These are phyloP conservation scores for Aspergillus melleus DNA, from an alignment of 2,329 filamentous ascomycete species.

Conservation along the genomic window DNA sequence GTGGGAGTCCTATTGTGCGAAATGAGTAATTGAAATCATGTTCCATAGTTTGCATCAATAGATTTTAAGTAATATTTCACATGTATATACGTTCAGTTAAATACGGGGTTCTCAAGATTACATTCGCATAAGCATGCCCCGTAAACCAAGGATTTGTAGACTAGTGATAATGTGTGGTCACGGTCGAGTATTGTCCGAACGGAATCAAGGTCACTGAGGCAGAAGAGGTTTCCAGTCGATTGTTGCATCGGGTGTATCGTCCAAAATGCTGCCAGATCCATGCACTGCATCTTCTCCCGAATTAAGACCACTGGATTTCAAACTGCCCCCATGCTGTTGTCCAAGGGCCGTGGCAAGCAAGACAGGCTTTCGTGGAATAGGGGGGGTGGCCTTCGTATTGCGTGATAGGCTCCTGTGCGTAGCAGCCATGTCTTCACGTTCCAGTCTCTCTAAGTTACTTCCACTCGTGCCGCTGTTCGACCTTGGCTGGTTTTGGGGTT, in stretches of 20 bases:
- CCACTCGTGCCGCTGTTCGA: neutral
- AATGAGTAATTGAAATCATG: constrained; percentile 6
- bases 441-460: neutral
- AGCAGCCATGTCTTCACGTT: neutral
- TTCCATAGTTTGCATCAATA: constrained; percentile 11
- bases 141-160: neutral
- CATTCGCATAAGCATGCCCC: neutral
- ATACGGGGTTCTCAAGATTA: neutral
- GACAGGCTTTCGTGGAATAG: constrained; percentile 64
- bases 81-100: neutral
- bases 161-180: neutral
- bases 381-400: constrained; percentile 47
- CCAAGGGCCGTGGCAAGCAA: constrained; percentile 20
- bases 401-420: neutral
- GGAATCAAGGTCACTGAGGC: constrained; percentile 15
- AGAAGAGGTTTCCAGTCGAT: constrained; percentile 35
- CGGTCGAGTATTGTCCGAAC: neutral
- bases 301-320: neutral
- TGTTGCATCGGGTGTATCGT: constrained; percentile 19
- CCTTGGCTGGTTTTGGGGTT: neutral
- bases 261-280: constrained; percentile 23
- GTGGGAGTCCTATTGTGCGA: constrained; percentile 10
- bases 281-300: neutral
- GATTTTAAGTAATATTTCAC: neutral
- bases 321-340: constrained; percentile 17